phyloP scores from a whole-genome alignment of 2,329 filamentous ascomycete species.

The Trichoderma harzianum region DNA sequence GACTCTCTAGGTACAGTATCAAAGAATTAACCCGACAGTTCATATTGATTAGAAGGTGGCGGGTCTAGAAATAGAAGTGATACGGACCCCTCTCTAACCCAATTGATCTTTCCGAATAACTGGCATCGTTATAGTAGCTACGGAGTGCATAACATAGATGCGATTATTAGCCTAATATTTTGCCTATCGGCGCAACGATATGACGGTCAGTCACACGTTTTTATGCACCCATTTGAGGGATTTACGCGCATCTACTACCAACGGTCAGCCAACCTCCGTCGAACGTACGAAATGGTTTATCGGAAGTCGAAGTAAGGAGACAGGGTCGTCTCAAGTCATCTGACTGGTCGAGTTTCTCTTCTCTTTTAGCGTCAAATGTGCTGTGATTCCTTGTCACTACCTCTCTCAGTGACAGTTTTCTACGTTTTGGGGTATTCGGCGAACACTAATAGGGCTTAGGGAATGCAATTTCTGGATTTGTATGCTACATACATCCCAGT shows the following conservation, averaged over 20 bases:
- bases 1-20: background rate
- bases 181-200: background rate
- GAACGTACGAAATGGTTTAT: background rate
- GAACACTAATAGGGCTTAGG: background rate
- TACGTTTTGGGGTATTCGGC: background rate
- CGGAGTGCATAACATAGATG: background rate
- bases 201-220: background rate
- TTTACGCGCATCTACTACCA: background rate
- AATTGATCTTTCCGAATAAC: background rate
- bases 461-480: background rate
- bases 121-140: background rate
- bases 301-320: background rate
- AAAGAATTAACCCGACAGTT: background rate
- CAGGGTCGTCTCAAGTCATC: background rate
- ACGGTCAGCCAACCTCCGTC: background rate
- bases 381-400: background rate
- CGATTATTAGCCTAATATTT: background rate
- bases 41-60: background rate
- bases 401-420: background rate
- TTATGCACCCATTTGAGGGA: background rate
- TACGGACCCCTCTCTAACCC: background rate
- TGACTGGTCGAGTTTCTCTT: background rate
- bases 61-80: background rate
- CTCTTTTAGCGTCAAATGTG: background rate
- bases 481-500: background rate